A percentile compares a stretch with the other conserved stretches of the same genome.
Evolutionary conservation across 805 yeast genomes (phyloP).

Genomic region (Teunomyces funiuensis): DNA sequence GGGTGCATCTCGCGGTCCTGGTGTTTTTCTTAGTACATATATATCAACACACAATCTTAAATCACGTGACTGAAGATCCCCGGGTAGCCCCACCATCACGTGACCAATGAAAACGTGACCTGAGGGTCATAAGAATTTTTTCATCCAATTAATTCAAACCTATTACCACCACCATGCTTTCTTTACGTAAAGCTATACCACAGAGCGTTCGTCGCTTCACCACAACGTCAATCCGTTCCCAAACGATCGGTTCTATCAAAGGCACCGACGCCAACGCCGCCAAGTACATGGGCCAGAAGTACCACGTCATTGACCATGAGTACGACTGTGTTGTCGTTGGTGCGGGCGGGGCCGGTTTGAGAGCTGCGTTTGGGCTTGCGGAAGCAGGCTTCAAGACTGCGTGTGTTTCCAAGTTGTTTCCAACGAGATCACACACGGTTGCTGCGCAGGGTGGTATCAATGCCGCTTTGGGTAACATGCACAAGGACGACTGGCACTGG

Average conservation of each 20-base stretch:
- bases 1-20: too few species aligned
- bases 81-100: too few species aligned
- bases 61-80: too few species aligned
- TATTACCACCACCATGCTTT: conserved; percentile 10
- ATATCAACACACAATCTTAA: too few species aligned
- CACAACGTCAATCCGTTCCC: conserved; percentile 25
- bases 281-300: conserved; percentile 56
- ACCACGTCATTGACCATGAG: conserved; percentile 94
- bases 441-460: conserved; percentile 99
- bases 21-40: too few species aligned
- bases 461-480: conserved; percentile 99
- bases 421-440: conserved; percentile 97
- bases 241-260: conserved; percentile 39
- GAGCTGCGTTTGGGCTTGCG: conserved; percentile 98
- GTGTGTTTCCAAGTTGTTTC: conserved; percentile 94
- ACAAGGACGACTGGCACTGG: conserved; percentile 98
- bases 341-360: conserved; percentile 98
- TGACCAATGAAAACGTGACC: too few species aligned
- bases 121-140: too few species aligned
- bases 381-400: conserved; percentile 98
- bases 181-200: conserved; percentile 7
- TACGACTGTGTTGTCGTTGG: conserved; percentile 98
- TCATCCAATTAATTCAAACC: conserved; percentile 3
- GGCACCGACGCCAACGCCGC: conserved; percentile 42
- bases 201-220: conserved; percentile 26